Conservation (phyloP, 306 rosid genomes). For the Trichosanthes cucumerina region DNA sequence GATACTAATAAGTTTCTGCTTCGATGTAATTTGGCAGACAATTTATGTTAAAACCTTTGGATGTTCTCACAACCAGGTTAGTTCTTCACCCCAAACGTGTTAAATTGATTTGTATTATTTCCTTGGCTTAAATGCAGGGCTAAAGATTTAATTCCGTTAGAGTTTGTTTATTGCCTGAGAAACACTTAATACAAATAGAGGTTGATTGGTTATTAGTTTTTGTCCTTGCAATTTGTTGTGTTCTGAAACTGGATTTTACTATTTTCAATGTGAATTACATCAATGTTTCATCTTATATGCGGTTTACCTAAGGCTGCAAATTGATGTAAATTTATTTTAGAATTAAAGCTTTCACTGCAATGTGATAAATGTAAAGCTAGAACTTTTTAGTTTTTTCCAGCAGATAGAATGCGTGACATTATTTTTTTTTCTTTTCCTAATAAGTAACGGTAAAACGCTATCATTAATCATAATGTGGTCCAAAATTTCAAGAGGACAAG, state of each 20-base stretch:
- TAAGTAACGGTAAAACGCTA: neutral
- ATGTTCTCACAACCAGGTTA: constrained; percentile 86
- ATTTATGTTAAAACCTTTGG: constrained; percentile 86
- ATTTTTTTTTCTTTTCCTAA: neutral
- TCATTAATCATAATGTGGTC: neutral
- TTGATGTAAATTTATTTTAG: neutral
- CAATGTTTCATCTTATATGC: neutral
- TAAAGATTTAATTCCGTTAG: neutral
- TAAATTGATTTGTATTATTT: neutral
- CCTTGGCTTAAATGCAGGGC: neutral
- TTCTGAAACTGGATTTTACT: neutral
- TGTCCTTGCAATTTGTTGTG: neutral
- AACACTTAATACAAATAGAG: neutral
- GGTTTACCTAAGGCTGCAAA: neutral
- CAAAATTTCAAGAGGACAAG: neutral
- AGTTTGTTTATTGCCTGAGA: neutral
- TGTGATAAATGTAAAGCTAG: neutral
- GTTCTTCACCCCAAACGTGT: neutral
- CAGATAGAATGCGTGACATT: neutral
- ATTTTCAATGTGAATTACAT: neutral
- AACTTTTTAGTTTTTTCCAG: neutral
- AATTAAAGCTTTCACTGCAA: neutral
- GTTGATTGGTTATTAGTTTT: neutral
- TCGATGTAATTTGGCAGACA: constrained; percentile 29
- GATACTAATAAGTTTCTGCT: neutral